Evolutionary conservation across 108 stramenopile genomes (phyloP), one percentile per base, ranked within the genome.

Genomic region (Cyclotella baltica): DNA sequence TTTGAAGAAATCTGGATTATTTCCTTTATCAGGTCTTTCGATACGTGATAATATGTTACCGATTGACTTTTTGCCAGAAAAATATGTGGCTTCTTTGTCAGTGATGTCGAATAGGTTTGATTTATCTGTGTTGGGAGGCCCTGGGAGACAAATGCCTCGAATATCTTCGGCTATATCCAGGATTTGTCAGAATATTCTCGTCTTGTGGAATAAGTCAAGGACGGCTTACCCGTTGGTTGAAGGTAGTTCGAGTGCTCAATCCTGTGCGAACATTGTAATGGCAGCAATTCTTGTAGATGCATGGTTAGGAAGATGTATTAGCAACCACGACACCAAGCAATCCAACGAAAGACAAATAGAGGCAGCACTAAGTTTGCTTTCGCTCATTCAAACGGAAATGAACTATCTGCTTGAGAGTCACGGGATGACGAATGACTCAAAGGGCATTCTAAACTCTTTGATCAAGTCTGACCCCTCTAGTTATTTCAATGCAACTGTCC

Each of bases 311-410:
- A 57, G 62, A 22, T 83, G 83, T 43, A 69, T 83, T 61, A 71
- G 65, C 59, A 83, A 83, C 43, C 76, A 83, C 43, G 83, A 83
- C 50, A 31, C 83, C 19, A 83, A 77, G 38, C 72, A 70, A 46
- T 73, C 83, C 10, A 83, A 83, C 63, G 72, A 77, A 47, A 72
- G 25, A 3, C 76, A 77, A 51, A 58, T 77, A 4, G 76, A 70
- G 23, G 59, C 58, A 9, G 72, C 53, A 15, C 33, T 71, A 35
- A 73, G 34, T 62, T 58, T 83, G 9, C 55, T 83, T 25, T 47
- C 83, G 36, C 57, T 77, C 18, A 38, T 67, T 55, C 72, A 62
- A 31, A 59, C 76, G 22, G 76, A 77, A 69, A 69, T 73, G 68
- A 52, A 50, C 15, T 38, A 15, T 30, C 64, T 83, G 28, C 76